Evolutionary conservation across 75 land plant species (phyloP), one percentile per base, ranked within the genome.

Genomic region (Picea sitchensis): DNA sequence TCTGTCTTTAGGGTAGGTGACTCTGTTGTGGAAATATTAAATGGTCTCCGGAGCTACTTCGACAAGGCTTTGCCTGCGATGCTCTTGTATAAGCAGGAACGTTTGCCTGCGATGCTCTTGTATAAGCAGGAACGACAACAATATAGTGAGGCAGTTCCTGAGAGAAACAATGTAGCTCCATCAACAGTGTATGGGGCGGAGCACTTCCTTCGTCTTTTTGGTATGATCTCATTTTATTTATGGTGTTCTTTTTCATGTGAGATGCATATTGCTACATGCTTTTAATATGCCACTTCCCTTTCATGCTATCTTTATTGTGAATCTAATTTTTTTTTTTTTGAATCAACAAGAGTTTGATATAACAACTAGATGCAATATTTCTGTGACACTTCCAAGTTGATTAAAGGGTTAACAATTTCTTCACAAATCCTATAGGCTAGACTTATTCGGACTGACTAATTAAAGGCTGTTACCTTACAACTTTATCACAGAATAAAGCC

Each of bases 131-230:
- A 98, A 81, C 83, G 96, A 6, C 81, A 85, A 54, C 99, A 98
- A 79, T 95, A 86, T 83, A 81, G 82, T 14, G 88, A 90, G 68
- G 78, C 61, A 67, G 85, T 96, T 20, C 58, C 68, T 57, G 90
- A 87, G 73, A 73, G 76, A 30, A 82, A 77, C 59, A 85, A 84
- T 65, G 73, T 85, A 54, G 84, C 95, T 71, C 96, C 99, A 56
- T 91, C 95, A 67, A 83, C 87, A 60, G 76, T 98, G 34, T 98
- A 98, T 87, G 99, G 99, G 17, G 99, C 99, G n/a, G 99, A 98
- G 67, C 99, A 98, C 78, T 77, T 98, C 13, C 87, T 98, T 4
- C 91, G 99, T 41, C 84, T 98, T 44, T 98, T 98, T 88, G 98
- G 98, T 95, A 93, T 78, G 88, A 6, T 65, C 21, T 8, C 8